These are phyloP conservation scores for Backusella psychrophila DNA, from an alignment of 192 early-diverging fungal genomes.

Conservation along the genomic window DNA sequence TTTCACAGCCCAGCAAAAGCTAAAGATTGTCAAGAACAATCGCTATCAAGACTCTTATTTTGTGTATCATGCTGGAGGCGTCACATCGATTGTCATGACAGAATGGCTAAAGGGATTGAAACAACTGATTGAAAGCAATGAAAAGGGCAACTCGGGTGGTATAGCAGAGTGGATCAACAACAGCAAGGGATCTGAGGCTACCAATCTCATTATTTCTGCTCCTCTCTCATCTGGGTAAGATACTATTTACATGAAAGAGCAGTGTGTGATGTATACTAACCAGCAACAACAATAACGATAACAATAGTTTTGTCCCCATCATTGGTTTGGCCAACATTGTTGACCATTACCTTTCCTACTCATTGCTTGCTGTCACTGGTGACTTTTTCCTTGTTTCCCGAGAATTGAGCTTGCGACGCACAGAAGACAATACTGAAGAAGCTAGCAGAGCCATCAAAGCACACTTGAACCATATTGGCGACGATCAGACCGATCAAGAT, in stretches of 20 bases:
- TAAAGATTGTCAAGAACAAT: slow-evolving; percentile 56
- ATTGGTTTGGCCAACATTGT: slow-evolving; percentile 59
- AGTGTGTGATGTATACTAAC: no score
- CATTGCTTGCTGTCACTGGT: slow-evolving; percentile 56
- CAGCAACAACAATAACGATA: no score
- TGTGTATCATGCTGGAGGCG: slow-evolving; percentile 66
- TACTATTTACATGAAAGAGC: neutral
- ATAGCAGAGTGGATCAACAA: slow-evolving; percentile 26
- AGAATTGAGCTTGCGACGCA: slow-evolving; percentile 22
- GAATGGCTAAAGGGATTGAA: slow-evolving; percentile 49
- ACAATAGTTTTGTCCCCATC: slow-evolving; percentile 39
- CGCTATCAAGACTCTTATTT: slow-evolving; percentile 64
- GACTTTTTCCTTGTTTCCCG: slow-evolving; percentile 41
- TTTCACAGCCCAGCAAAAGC: slow-evolving; percentile 22
- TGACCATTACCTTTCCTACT: slow-evolving; percentile 73
- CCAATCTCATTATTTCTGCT: slow-evolving; percentile 14
- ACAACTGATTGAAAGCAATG: slow-evolving; percentile 20
- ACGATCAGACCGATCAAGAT: slow-evolving; percentile 9
- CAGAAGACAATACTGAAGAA: neutral
- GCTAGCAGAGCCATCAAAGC: neutral
- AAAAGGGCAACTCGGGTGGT: slow-evolving; percentile 16
- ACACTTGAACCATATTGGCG: neutral
- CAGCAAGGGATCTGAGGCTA: slow-evolving; percentile 22
- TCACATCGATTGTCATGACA: slow-evolving; percentile 59
- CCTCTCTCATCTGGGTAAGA: slow-evolving; percentile 17